These are phyloP conservation scores for Pseudogymnoascus sp. DNA, from an alignment of 2,329 filamentous ascomycete genomes.

Conservation along the genomic window DNA sequence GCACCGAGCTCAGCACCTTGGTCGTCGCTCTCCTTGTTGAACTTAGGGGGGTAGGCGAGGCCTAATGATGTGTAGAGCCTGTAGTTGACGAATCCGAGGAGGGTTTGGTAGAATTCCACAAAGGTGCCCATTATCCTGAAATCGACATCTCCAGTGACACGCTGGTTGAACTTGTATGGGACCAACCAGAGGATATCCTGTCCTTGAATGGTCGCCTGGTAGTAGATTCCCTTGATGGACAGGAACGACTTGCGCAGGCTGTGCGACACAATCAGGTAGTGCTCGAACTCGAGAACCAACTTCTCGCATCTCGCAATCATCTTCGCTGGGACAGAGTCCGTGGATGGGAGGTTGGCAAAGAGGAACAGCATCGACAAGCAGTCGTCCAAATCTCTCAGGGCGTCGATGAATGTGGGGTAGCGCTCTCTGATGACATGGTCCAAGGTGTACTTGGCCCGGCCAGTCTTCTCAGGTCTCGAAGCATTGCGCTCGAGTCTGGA, in stretches of 20 bases:
- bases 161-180: conserved; percentile 96
- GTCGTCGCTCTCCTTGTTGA: conserved; percentile 79
- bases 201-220: conserved; percentile 93
- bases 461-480: conserved; percentile 78
- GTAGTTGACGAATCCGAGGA: conserved; percentile 94
- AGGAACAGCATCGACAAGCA: conserved; percentile 94
- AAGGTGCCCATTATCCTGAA: conserved; percentile 99
- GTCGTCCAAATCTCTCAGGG: conserved; percentile 89
- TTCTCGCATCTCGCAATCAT: conserved; percentile 93
- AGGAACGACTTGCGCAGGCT: conserved; percentile 92
- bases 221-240: conserved; percentile 99
- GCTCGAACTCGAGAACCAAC: conserved; percentile 90
- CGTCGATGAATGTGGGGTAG: conserved; percentile 94
- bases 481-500: conserved; percentile 81
- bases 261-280: conserved; percentile 90
- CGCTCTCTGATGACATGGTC: conserved; percentile 97
- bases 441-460: conserved; percentile 80
- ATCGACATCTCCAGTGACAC: conserved; percentile 87
- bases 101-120: conserved; percentile 95
- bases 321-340: conserved; percentile 81
- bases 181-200: conserved; percentile 97
- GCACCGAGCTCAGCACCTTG: conserved; percentile 82
- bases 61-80: conserved; percentile 85
- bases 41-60: conserved; percentile 91
- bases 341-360: conserved; percentile 92